Evolutionary conservation across 2,329 filamentous ascomycete species (phyloP).

Genomic region (Nothophoma quercina): DNA sequence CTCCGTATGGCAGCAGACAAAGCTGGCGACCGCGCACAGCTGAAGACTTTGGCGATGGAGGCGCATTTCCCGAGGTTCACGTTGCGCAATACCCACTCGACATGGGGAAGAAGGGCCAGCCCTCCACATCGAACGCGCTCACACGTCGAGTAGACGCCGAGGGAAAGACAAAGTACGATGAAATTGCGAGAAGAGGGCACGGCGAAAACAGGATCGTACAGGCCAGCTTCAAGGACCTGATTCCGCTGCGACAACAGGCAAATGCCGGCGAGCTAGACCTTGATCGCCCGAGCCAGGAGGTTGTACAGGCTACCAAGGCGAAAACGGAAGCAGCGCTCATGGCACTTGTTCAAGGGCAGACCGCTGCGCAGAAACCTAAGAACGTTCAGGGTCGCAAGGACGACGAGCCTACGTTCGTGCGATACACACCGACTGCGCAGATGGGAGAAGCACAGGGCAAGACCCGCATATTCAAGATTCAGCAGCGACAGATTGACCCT

Average conservation of each 20-base stretch:
- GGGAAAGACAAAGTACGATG: conserved; percentile 95
- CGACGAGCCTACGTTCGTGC: conserved; percentile 89
- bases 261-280: conserved; percentile 92
- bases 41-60: conserved; percentile 95
- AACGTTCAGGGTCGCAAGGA: conserved; percentile 83
- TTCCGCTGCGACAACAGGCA: conserved; percentile 89
- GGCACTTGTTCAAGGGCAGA: conserved; percentile 80
- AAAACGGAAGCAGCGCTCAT: conserved; percentile 87
- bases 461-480: conserved; percentile 98
- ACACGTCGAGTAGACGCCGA: conserved; percentile 90
- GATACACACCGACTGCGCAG: conserved; percentile 95
- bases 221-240: conserved; percentile 95
- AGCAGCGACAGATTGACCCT: conserved; percentile 90
- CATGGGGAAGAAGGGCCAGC: conserved; percentile 79
- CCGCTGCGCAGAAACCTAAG: conserved; percentile 94
- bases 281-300: conserved; percentile 81
- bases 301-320: conserved; percentile 84
- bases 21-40: conserved; percentile 89
- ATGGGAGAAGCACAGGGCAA: conserved; percentile 89
- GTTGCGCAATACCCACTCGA: conserved; percentile 95
- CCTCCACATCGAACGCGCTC: conserved; percentile 77
- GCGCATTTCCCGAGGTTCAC: conserved; percentile 91
- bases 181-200: conserved; percentile 90
- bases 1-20: conserved; percentile 83
- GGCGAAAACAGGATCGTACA: conserved; percentile 85